Conservation (phyloP, 306 rosid genomes). For the Hippophae gyantsensis region DNA sequence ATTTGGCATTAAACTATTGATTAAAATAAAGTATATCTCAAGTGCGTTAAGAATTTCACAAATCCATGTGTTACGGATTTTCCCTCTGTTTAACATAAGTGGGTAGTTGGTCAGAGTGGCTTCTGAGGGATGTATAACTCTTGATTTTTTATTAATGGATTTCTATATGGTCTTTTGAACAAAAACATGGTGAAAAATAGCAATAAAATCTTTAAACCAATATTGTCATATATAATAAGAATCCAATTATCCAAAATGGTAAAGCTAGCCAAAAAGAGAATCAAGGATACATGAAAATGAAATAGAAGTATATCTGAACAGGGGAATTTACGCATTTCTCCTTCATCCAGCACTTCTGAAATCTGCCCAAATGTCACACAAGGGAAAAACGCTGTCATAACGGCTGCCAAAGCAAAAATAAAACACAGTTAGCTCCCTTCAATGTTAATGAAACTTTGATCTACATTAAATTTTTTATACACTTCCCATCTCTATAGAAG, state of each 20-base stretch:
- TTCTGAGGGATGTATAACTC: too few relatives aligned
- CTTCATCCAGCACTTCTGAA: constrained; percentile 55
- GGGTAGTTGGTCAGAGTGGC: too few relatives aligned
- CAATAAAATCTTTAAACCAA: too few relatives aligned
- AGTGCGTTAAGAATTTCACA: too few relatives aligned
- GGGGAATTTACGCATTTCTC: constrained; percentile 40
- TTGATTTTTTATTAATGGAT: too few relatives aligned
- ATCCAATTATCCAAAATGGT: neutral
- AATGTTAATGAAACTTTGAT: neutral
- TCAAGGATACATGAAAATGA: neutral
- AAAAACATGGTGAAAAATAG: too few relatives aligned
- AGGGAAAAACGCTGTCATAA: constrained; percentile 53
- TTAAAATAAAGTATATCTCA: too few relatives aligned
- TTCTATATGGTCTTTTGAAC: too few relatives aligned
- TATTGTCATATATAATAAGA: neutral
- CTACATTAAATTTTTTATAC: neutral
- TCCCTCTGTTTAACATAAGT: too few relatives aligned
- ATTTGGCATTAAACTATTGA: too few relatives aligned
- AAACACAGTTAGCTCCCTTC: neutral
- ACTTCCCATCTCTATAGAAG: neutral
- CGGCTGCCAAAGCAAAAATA: constrained; percentile 29
- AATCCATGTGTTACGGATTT: too few relatives aligned
- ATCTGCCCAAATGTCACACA: constrained; percentile 61
- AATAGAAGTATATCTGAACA: neutral
- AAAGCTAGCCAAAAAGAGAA: neutral